Conservation (phyloP, 805 yeast genomes). For the Candida argentea region DNA sequence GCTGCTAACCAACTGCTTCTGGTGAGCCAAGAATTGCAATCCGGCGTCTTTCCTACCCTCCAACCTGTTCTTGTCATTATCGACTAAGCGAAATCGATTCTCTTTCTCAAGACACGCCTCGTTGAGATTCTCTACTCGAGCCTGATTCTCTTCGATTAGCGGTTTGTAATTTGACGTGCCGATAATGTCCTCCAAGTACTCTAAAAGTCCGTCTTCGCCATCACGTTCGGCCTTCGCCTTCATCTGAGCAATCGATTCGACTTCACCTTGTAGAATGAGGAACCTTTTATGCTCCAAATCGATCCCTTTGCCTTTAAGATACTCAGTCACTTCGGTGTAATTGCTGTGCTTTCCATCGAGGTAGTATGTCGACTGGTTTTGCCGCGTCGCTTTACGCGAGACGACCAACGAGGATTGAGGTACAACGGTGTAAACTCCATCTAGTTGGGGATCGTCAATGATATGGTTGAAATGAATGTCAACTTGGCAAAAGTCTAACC, state of each 20-base stretch:
- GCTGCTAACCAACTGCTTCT: conserved; percentile 46
- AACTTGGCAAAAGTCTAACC: conserved; percentile 70
- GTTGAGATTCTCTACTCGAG: conserved; percentile 62
- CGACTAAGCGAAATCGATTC: conserved; percentile 68
- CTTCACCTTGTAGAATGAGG: conserved; percentile 94
- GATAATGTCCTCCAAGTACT: conserved; percentile 91
- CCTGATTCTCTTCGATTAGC: conserved; percentile 54
- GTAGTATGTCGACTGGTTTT: conserved; percentile 69
- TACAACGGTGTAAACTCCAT: conserved; percentile 21
- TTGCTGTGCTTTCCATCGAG: conserved; percentile 61
- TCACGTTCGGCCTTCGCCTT: conserved; percentile 92
- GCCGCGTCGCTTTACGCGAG: conserved; percentile 68
- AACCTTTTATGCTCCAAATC: conserved; percentile 94
- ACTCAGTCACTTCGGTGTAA: conserved; percentile 68
- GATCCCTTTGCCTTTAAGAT: conserved; percentile 73
- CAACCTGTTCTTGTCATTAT: conserved; percentile 53
- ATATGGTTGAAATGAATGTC: conserved; percentile 83
- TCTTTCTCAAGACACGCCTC: conserved; percentile 77
- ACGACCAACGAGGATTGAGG: conserved; percentile 57
- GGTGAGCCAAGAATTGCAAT: conserved; percentile 50
- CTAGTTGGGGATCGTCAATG: conserved; percentile 38
- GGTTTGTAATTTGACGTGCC: conserved; percentile 84
- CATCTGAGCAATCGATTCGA: conserved; percentile 97
- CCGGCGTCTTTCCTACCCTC: conserved; percentile 69
- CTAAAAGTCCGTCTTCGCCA: conserved; percentile 86